Evolutionary conservation across 371 early-diverging fungal genomes (phyloP), one percentile per base, ranked within the genome.

Genomic region (Mucor mucedo): DNA sequence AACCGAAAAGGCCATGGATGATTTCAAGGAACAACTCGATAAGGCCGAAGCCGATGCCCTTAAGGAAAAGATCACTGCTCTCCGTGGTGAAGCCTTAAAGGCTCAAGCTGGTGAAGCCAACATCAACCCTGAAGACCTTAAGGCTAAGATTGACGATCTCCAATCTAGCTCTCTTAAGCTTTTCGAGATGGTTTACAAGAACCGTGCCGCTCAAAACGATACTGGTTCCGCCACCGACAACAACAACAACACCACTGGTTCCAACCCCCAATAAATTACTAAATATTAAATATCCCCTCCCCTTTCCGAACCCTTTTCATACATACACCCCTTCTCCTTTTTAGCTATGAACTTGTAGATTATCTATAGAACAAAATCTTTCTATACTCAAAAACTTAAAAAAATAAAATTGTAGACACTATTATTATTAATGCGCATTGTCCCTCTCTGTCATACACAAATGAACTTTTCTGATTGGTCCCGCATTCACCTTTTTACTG

Each of bases 101-200:
- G 87, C 85, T 56, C 84, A 82, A 76, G 67, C 78, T 13, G 89
- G 88, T 50, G 89, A 89, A 55, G 65, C 71, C 52, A 53, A 69
- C 27, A 74, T 85, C 27, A 78, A 80, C 60, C 83, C 87, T 38
- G 87, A 86, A 48, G 88, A 84, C 39, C 72, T 90, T 66, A 87
- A 88, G 82, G 67, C 82, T 68, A 85, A 88, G 83, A 77, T 83
- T 50, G 84, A 84, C 65, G 83, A 85, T 50, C 81, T 96, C 61
- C 94, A 95, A 78, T 87, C 91, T 70, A 86, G 87, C 35, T 86
- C 88, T 58, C 78, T 95, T 63, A 95, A 95, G 80, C 85, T 97
- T 58, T 95, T 96, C 69, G 93, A 96, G 83, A 86, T 92, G 91
- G 94, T 93, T 39, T 95, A 96, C 87, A 91, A 95, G 86, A 85